These are phyloP conservation scores for Naganishia friedmannii DNA, from an alignment of 768 basidiomycete species.

Conservation along the genomic window DNA sequence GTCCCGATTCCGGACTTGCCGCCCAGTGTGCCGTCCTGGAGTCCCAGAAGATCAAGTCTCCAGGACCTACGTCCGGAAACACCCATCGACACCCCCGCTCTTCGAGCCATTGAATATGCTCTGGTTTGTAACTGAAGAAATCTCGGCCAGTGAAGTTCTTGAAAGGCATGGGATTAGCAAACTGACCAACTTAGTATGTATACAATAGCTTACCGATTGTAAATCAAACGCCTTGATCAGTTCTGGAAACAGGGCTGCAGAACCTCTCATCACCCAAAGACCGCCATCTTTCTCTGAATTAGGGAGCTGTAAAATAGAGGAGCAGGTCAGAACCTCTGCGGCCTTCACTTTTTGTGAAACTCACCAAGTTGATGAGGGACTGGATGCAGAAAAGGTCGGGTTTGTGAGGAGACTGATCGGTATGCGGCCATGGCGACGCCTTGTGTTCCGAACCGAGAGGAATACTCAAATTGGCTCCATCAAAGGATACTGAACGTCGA, in stretches of 20 bases:
- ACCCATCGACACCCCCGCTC: conserved; percentile 24
- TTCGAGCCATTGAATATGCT: conserved; percentile 31
- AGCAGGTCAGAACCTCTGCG: neutral
- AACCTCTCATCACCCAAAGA: conserved; percentile 43
- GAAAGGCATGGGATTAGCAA: neutral
- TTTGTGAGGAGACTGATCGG: conserved; percentile 29
- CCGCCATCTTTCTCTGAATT: conserved; percentile 47
- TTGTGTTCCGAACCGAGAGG: conserved; percentile 26
- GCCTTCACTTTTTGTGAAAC: neutral
- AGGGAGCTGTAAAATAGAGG: neutral
- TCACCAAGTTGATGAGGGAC: conserved; percentile 29
- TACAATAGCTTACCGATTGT: conserved; percentile 24
- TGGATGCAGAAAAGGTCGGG: conserved; percentile 25
- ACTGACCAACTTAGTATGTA: neutral
- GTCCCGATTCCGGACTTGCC: conserved; percentile 18
- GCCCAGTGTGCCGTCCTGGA: conserved; percentile 21
- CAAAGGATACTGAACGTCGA: conserved; percentile 25
- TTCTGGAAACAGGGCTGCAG: conserved; percentile 36
- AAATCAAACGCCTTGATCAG: conserved; percentile 38
- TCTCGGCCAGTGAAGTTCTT: conserved; percentile 32
- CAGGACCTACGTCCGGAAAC: conserved; percentile 11
- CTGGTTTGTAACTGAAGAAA: conserved; percentile 32
- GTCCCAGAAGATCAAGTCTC: conserved; percentile 33
- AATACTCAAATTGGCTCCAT: conserved; percentile 24
- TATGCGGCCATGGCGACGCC: conserved; percentile 27